Evolutionary conservation across 2,329 filamentous ascomycete species (phyloP), one percentile per base, ranked within the genome.

Genomic region (Chalaropsis ovoidea): DNA sequence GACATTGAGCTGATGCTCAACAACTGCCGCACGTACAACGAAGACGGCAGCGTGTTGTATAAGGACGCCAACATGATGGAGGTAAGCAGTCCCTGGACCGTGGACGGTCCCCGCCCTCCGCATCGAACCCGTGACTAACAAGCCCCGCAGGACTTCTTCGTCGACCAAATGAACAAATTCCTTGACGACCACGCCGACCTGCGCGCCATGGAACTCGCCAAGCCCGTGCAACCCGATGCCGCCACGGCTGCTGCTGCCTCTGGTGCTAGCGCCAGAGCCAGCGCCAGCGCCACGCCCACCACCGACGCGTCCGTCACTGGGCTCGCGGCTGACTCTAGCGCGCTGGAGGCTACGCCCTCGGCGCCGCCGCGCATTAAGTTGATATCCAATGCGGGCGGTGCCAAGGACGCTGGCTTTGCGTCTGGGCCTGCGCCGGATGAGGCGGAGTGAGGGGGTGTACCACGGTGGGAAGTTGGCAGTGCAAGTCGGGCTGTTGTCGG

Each of bases 21-120:
- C 73, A 99, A 99, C 75, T 96, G 93, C 70, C 85, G 90, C 74
- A 94, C 89, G 2, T 99, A 95, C 80, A 99, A 99, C 72, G 95
- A 99, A 76, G 94, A 97, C 73, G 89, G 87, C 67, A 96, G 92
- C 75, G 80, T 95, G 71, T 82, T 99, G 64, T 97, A 92, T 77
- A 83, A 89, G 72, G 94, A 99, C 79, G 93, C 93, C 62, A 92
- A 92, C 75, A 81, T 88, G 65, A 96, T 99, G 76, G 89, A 96
- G 61, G 64, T 65, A 61, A 65, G 64, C 13, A 1, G 22, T 19
- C 43, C 15, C 4, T n/a, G 0, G 11, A 43, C 35, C 4, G 3
- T 7, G 1, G 35, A 39, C 35, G 35, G 5, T 10, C 4, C 7
- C 31, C 31, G n/a, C n/a, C n/a, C n/a, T n/a, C n/a, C 42, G 17